A percentile compares a stretch with the other conserved stretches of the same genome.
Conservation (phyloP, 371 early-diverging fungal species). For the Capillidium heterosporum region DNA sequence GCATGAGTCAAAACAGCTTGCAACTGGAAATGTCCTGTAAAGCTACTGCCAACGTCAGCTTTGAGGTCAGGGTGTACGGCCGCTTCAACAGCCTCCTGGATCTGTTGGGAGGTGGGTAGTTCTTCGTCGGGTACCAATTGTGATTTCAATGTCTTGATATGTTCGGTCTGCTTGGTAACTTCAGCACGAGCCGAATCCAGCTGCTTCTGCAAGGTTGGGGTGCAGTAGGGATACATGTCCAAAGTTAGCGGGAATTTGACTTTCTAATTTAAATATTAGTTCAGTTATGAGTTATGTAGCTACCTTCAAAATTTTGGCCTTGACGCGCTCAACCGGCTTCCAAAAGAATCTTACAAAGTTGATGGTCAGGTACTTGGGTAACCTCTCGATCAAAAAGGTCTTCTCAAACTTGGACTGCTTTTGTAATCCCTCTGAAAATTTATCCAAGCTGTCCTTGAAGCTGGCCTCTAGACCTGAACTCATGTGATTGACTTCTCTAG, state of each 20-base stretch:
- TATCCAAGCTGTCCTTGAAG: constrained; percentile 70
- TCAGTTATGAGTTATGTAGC: not conserved
- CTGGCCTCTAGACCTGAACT: constrained; percentile 32
- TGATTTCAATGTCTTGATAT: constrained; percentile 14
- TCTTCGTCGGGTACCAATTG: constrained; percentile 12
- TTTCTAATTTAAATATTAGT: constrained; percentile 22
- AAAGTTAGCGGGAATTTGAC: constrained; percentile 87
- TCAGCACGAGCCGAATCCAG: constrained; percentile 49
- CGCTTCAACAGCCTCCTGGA: constrained; percentile 14
- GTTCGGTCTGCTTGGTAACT: constrained; percentile 54
- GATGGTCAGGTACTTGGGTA: constrained; percentile 78
- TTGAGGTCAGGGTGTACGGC: constrained; percentile 40
- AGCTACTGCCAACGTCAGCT: constrained; percentile 62
- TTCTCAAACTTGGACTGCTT: constrained; percentile 65
- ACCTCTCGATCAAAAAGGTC: constrained; percentile 48
- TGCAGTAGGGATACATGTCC: constrained; percentile 70
- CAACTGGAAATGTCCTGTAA: constrained; percentile 61
- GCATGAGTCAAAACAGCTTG: constrained; percentile 72
- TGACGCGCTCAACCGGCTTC: constrained; percentile 68
- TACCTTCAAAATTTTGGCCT: constrained; percentile 75
- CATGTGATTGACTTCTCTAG: constrained; percentile 46
- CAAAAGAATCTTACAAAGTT: constrained; percentile 93
- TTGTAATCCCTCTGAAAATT: constrained; percentile 62
- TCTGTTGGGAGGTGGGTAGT: constrained; percentile 14
- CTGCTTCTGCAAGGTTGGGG: constrained; percentile 63